phyloP scores from a whole-genome alignment of 371 early-diverging fungal genomes.

The Circinella umbellata region DNA sequence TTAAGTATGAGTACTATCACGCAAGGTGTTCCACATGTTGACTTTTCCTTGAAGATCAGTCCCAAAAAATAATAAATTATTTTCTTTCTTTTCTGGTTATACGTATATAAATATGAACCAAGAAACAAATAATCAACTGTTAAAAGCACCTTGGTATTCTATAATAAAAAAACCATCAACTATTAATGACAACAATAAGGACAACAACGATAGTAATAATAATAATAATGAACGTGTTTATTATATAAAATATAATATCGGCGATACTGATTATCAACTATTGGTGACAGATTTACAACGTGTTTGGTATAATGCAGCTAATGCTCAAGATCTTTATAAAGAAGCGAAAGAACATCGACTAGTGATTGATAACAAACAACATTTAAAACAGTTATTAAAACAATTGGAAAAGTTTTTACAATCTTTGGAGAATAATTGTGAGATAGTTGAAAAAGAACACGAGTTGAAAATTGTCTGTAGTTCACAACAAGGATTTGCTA shows the following conservation, averaged over 20 bases:
- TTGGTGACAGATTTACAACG: constrained; percentile 24
- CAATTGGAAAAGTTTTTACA: constrained; percentile 3
- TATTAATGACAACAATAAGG: neutral
- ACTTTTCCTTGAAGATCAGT: constrained; percentile 92
- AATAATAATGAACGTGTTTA: neutral
- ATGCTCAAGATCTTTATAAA: constrained; percentile 7
- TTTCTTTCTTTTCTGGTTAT: neutral
- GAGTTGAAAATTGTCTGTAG: neutral
- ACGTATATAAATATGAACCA: neutral
- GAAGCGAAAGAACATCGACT: constrained; percentile 12
- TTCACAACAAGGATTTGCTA: constrained; percentile 8
- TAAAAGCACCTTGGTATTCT: constrained; percentile 10
- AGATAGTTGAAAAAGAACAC: neutral
- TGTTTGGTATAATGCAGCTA: constrained; percentile 24
- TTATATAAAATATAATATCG: constrained; percentile 23
- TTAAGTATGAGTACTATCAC: constrained; percentile 92
- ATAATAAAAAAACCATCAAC: neutral
- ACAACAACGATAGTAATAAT: too few relatives aligned
- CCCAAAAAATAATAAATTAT: constrained; percentile 5
- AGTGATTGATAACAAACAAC: constrained; percentile 16
- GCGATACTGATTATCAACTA: constrained; percentile 14
- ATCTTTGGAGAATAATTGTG: neutral
- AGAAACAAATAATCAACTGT: constrained; percentile 3
- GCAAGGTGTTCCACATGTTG: constrained; percentile 94
- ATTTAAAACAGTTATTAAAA: constrained; percentile 10